Conservation (phyloP, 2,329 filamentous ascomycete species). For the Acrodontium crateriforme region DNA sequence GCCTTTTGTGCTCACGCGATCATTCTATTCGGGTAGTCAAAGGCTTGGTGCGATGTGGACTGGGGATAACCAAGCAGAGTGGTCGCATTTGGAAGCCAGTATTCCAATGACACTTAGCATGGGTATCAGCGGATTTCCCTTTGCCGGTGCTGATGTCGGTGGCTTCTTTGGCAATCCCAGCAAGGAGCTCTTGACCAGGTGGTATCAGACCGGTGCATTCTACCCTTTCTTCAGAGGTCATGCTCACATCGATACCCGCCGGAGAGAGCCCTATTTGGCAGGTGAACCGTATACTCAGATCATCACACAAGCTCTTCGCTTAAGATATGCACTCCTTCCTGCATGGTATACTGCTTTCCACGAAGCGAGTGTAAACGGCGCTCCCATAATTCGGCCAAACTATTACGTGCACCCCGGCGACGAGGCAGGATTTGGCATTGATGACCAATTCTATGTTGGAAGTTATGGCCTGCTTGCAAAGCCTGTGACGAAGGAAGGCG, state of each 20-base stretch:
- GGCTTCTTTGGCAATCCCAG: slow-evolving; percentile 97
- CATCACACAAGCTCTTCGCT: slow-evolving; percentile 71
- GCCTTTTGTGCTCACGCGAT: slow-evolving; percentile 84
- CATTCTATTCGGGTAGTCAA: slow-evolving; percentile 85
- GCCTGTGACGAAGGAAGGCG: slow-evolving; percentile 68
- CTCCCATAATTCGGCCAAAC: slow-evolving; percentile 80
- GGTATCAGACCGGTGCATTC: slow-evolving; percentile 94
- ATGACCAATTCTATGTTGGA: slow-evolving; percentile 88
- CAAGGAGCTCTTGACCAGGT: slow-evolving; percentile 78
- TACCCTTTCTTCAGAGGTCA: slow-evolving; percentile 98
- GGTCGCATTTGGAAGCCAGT: slow-evolving; percentile 78
- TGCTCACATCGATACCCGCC: slow-evolving; percentile 89
- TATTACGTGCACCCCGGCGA: slow-evolving; percentile 83
- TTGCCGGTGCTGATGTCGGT: slow-evolving; percentile 87
- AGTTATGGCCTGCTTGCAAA: slow-evolving; percentile 83
- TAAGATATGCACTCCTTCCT: slow-evolving; percentile 80
- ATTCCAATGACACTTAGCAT: slow-evolving; percentile 90
- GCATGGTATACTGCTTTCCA: slow-evolving; percentile 97
- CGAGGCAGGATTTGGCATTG: slow-evolving; percentile 73
- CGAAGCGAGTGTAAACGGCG: slow-evolving; percentile 67
- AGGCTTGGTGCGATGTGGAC: slow-evolving; percentile 95
- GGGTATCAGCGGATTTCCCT: slow-evolving; percentile 85
- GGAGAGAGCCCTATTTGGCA: slow-evolving; percentile 81
- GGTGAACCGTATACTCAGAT: slow-evolving; percentile 76
- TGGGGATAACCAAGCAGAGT: slow-evolving; percentile 87